Conservation (phyloP, 257 asterid species). For the Solanum appendiculatum region DNA sequence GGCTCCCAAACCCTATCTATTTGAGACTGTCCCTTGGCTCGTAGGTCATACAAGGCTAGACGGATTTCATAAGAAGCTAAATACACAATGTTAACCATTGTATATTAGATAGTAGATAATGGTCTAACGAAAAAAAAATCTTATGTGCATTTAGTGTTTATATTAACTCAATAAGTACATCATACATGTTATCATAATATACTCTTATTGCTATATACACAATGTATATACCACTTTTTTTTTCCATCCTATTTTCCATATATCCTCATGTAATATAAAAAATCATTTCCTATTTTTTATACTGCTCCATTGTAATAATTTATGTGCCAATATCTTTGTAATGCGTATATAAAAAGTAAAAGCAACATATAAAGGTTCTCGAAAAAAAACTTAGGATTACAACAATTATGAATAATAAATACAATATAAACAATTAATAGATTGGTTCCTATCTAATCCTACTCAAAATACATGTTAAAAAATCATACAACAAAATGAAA, state of each 20-base stretch:
- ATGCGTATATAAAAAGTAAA: neutral
- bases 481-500: neutral
- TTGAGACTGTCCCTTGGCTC: too few relatives aligned
- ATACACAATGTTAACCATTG: neutral
- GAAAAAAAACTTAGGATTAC: neutral
- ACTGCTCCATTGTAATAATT: neutral
- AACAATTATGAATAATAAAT: neutral
- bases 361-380: neutral
- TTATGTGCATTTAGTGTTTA: neutral
- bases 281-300: neutral
- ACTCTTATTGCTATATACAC: neutral
- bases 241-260: neutral
- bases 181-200: neutral
- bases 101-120: neutral
- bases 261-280: neutral
- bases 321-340: neutral
- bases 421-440: neutral
- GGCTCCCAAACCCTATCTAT: neutral
- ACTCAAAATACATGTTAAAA: neutral
- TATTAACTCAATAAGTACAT: neutral
- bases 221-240: neutral
- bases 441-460: neutral
- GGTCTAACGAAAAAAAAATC: neutral
- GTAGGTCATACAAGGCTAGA: too few relatives aligned
- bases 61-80: neutral